Conservation (phyloP, 148 eudicot species). For the Vaccinium vitisidaea region DNA sequence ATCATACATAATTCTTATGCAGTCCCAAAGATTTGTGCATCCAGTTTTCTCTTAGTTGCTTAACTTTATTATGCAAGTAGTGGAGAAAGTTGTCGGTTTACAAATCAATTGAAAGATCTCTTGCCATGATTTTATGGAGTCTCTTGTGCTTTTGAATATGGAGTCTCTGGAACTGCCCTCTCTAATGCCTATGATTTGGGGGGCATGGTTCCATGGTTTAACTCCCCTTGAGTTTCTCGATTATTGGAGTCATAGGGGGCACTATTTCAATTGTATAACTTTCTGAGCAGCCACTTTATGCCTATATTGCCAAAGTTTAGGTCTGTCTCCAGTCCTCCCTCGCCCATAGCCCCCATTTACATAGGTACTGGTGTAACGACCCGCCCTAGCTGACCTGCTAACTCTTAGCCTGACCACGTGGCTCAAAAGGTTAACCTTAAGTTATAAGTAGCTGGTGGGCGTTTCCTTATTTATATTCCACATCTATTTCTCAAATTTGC, state of each 20-base stretch:
- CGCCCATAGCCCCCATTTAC: not conserved
- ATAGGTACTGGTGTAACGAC: not conserved
- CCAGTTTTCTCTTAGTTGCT: not conserved
- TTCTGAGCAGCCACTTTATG: not conserved
- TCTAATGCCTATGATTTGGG: not conserved
- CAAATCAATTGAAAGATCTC: not conserved
- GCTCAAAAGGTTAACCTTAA: no score
- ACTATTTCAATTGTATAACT: not conserved
- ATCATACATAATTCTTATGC: not conserved
- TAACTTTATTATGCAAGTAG: not conserved
- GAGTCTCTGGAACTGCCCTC: not conserved
- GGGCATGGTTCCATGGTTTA: not conserved
- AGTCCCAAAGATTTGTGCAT: not conserved
- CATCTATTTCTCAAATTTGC: no score
- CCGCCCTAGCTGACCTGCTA: no score
- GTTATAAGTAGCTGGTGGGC: no score
- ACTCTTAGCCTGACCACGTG: no score
- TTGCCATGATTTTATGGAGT: slow-evolving; percentile 3
- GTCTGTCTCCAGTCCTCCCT: not conserved
- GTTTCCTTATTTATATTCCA: no score
- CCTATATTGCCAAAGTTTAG: not conserved
- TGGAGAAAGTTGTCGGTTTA: not conserved
- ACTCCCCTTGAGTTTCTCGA: not conserved
- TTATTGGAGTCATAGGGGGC: not conserved
- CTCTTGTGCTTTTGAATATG: not conserved